Evolutionary conservation across 306 rosid genomes (phyloP).

Genomic region (Psophocarpus tetragonolobus): DNA sequence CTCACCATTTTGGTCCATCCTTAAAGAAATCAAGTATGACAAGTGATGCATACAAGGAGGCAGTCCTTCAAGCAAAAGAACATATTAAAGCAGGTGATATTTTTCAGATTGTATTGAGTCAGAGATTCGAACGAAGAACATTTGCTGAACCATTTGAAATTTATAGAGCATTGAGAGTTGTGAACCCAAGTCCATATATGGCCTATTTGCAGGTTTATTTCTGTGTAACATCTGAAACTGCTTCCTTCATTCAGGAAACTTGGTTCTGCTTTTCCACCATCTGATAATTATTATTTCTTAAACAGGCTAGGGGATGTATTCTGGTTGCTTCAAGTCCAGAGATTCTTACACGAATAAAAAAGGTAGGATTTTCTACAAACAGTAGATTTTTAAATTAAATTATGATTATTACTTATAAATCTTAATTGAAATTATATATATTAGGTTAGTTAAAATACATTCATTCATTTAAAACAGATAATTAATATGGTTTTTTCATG

Average conservation of each 20-base stretch:
- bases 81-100: constrained; percentile 82
- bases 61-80: constrained; percentile 69
- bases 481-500: constrained; percentile 25
- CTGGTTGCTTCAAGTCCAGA: constrained; percentile 91
- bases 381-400: constrained; percentile 13
- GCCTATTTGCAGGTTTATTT: constrained; percentile 72
- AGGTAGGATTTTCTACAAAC: constrained; percentile 40
- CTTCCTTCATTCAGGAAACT: neutral
- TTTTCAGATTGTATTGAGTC: constrained; percentile 83
- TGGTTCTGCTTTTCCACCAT: constrained; percentile 9
- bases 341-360: constrained; percentile 67
- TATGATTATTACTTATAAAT: constrained; percentile 18
- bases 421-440: neutral
- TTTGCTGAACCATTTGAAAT: constrained; percentile 86
- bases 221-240: neutral
- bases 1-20: constrained; percentile 61
- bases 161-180: constrained; percentile 80
- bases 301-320: constrained; percentile 86
- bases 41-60: constrained; percentile 59
- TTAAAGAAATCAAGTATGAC: constrained; percentile 70
- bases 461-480: constrained; percentile 14
- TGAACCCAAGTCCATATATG: constrained; percentile 92
- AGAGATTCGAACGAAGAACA: constrained; percentile 80
- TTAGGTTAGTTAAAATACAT: neutral
- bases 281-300: constrained; percentile 8